A percentile compares a stretch with the other conserved stretches of the same genome.
These are phyloP conservation scores for Chlamydomonas reinhardtii DNA, from an alignment of 163 green algal genomes.

Conservation along the genomic window DNA sequence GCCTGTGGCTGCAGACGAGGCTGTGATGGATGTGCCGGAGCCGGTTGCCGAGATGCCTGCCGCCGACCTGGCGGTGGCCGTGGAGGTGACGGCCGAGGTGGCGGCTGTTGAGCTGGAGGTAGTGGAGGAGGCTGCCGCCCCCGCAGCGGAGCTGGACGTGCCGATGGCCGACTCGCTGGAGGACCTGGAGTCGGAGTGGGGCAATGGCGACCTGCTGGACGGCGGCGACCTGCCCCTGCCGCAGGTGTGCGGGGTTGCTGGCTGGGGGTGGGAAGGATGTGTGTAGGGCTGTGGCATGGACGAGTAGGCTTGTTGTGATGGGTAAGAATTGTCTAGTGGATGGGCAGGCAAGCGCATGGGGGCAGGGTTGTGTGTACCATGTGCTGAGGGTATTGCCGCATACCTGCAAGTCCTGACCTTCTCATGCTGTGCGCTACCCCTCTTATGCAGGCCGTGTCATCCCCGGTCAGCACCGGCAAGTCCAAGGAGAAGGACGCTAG, in stretches of 20 bases:
- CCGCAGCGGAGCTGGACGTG: neutral
- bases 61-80: too few relatives aligned
- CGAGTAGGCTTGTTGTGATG: too few relatives aligned
- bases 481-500: neutral
- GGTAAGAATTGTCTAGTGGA: neutral
- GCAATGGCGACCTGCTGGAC: constrained; percentile 26
- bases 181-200: constrained; percentile 24
- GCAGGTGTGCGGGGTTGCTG: neutral
- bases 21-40: too few relatives aligned
- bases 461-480: constrained; percentile 33
- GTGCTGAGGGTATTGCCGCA: too few relatives aligned
- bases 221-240: neutral
- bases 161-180: constrained; percentile 40
- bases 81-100: too few relatives aligned
- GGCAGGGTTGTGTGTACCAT: too few relatives aligned
- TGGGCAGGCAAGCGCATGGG: too few relatives aligned
- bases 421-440: too few relatives aligned
- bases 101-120: neutral
- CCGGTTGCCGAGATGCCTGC: too few relatives aligned
- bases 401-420: too few relatives aligned
- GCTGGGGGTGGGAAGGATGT: neutral
- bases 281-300: too few relatives aligned
- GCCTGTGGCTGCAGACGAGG: too few relatives aligned
- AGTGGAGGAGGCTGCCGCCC: neutral
- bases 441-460: constrained; percentile 17